Evolutionary conservation across 148 eudicot species (phyloP), one percentile per base, ranked within the genome.

Genomic region (Cornus suecica): DNA sequence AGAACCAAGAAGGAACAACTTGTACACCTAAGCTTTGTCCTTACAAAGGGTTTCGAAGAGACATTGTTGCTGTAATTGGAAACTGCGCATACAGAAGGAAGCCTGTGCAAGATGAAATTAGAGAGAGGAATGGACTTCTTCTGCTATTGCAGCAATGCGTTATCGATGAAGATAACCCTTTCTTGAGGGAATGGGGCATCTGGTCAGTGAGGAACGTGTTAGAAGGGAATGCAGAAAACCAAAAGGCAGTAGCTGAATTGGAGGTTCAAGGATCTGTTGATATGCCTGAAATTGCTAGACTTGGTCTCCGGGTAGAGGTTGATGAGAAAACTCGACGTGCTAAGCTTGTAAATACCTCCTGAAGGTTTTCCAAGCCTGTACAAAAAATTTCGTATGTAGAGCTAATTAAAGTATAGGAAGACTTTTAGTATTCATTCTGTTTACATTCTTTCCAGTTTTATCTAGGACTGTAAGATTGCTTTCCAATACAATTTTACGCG

Each of bases 181-280:
- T 88, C 85, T 81, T 94, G 81, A 89, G 99, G 74, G 97, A 94
- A 84, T 94, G 99, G 99, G 96, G 96, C 24, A 79, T 94, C 32
- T 92, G 89, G 88, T 75, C 89, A 45, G 81, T 90, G 72, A 83
- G 91, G 68, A 92, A 90, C 78, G 13, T 92, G 42, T 74, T 94
- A 77, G 90, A 87, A 83, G 86, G 86, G 30, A 94, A 94, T 84
- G 76, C 68, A 13, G 92, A 92, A 79, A 95, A 92, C 81, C 85
- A 86, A 77, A 25, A 77, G 66, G 22, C 83, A 5, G 91, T 92
- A 48, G 84, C 89, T 76, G 88, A 84, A 69, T 71, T 92, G 89
- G 92, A 95, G 91, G 82, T 90, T 80, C 97, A 92, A 81, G 90
- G 87, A 58, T 78, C 97, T 37, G 90, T 88, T 26, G 91, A 92